Evolutionary conservation across 164 flowering plant species (phyloP), one percentile per base, ranked within the genome.

Genomic region (Umbilicus rupestris): DNA sequence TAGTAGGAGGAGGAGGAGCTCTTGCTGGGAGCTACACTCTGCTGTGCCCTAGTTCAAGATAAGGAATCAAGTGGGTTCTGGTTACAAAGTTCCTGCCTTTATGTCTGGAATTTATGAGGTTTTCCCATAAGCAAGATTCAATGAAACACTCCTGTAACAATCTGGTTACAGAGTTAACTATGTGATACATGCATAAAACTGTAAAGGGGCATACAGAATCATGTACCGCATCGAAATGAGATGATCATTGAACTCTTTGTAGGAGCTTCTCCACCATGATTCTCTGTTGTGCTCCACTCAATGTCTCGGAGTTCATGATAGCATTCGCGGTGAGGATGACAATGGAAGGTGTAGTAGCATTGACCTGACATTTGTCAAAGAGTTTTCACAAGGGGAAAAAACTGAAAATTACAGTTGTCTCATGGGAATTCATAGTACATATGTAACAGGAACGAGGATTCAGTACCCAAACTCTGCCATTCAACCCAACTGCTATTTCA

Each of bases 401-500:
- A 6, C 16, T 28, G 16, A 14, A 7, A 44, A 7, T 24, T 28
- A 17, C 31, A 45, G 17, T 7, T 14, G 30, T 7, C 4, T 24
- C 7, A 19, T 16, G 20, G 24, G 15, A 46, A 42, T 19, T 26
- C 16, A 16, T 19, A n/a, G n/a, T n/a, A 45, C 5, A 44, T n/a
- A 24, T 31, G 66, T 37, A 26, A 7, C 10, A 7, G 6, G 19
- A 52, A 20, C 5, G 59, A 52, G 59, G 24, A 20, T 20, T 55
- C 26, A 1, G 26, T 85, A 93, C 97, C 99, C 97, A 95, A 47
- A 90, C 92, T 44, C 99, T 85, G 45, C 99, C 99, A 74, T 95
- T 95, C 75, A 89, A 73, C 29, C 99, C 97, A 71, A 90, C 83
- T 5, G 99, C 97, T 71, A 86, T 88, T 82, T 95, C 99, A 73